Base-by-base conservation (phyloP, 345 rosid genomes). In the Boechera stricta region DNA sequence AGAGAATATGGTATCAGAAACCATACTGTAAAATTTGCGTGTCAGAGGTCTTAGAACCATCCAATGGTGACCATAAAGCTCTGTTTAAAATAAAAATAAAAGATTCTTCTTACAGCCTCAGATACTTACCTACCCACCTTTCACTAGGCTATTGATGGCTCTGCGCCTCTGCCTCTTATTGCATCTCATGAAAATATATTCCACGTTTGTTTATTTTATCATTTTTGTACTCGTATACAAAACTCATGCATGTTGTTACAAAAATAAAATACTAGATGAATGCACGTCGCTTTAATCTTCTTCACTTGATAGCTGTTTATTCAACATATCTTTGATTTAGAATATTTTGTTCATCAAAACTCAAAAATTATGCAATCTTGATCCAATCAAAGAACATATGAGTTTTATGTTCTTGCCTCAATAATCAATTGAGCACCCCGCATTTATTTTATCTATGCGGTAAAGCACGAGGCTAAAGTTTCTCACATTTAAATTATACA, bases 31-130 rank as follows among this genome's bases (percentile, higher is more conserved):
- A 73, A 18, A 10, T 64, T 54, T 44, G 47, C 16, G 48, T 64
- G 64, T 54, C 55, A 54, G 77, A 54, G 35, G 36, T 31, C 47
- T 55, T 18, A 60, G 52, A 75, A 59, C 73, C 73, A 58, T 57
- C 60, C 15, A 48, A 12, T 7, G 29, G 64, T 56, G 78, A 55
- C 39, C 47, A 63, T 15, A 49, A 38, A 24, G 60, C 57, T 24
- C 55, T 38, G 38, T 7, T 11, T 24, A 59, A 36, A 18, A 10
- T 18, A 18, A 31, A 44, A 52, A 73, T 29, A 26, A 64, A 44
- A 74, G 56, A 74, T 64, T 74, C 71, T 73, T 73, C 28, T 64
- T 64, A 29, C 70, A 52, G 54, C 41, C 5, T 59, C 66, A 21
- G 15, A 59, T 24, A 48, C 75, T 48, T 39, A 64, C 71, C 33